These are phyloP conservation scores for Anthostomella pinea DNA, from an alignment of 2,329 filamentous ascomycete genomes.

Conservation along the genomic window DNA sequence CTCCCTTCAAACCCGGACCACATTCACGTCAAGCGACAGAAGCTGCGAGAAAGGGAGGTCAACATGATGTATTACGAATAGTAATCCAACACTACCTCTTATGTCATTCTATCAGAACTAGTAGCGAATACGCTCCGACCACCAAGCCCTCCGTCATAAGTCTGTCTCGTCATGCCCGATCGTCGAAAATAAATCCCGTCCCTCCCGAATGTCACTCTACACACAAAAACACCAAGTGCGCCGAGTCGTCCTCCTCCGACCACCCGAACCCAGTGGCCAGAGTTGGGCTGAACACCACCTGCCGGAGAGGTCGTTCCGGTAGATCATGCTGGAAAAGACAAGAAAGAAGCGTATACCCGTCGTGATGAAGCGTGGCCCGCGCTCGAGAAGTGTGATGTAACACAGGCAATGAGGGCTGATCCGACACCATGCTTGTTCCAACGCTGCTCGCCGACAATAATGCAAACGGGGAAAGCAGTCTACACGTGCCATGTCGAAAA, in stretches of 20 bases:
- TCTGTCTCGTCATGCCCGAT: too few species aligned
- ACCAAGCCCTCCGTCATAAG: too few species aligned
- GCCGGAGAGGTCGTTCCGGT: conserved; percentile 13
- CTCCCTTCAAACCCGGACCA: too few species aligned
- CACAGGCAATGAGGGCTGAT: too few species aligned
- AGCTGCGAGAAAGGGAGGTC: too few species aligned
- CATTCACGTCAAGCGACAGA: too few species aligned
- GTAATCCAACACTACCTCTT: too few species aligned
- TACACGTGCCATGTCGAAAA: background rate
- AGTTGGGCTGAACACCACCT: conserved; percentile 27
- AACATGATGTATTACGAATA: too few species aligned
- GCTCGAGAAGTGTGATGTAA: too few species aligned
- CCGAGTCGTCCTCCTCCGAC: conserved; percentile 28
- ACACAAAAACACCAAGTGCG: conserved; percentile 11
- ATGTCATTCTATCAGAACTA: too few species aligned
- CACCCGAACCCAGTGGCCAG: conserved; percentile 13
- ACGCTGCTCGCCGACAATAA: conserved; percentile 1
- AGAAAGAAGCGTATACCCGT: conserved; percentile 1
- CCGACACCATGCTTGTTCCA: background rate
- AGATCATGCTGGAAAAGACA: conserved; percentile 22
- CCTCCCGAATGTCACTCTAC: conserved; percentile 2
- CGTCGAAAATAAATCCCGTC: conserved; percentile 4
- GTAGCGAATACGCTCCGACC: too few species aligned
- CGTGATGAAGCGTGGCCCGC: too few species aligned
- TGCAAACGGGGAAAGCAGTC: conserved; percentile 2